Evolutionary conservation across 2,329 filamentous ascomycete species (phyloP), one percentile per base, ranked within the genome.

Genomic region (Dissoconium aciculare): DNA sequence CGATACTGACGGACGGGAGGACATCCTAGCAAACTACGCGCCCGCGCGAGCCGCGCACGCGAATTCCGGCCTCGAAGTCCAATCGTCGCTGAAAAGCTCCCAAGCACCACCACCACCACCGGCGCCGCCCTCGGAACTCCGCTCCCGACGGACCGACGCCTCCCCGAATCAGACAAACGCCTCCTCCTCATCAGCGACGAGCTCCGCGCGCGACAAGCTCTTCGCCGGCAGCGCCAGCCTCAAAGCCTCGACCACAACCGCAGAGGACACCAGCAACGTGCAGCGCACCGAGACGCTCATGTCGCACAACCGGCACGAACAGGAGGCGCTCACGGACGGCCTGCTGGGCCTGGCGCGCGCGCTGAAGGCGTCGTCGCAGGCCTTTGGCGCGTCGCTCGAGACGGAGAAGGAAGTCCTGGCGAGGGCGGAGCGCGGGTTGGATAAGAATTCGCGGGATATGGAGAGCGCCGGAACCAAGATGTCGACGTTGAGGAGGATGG

Each of bases 321-420:
- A 94, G 55, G 83, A 93, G 53, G 63, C 68, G 17, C 67, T 95
- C 3, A 87, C 85, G 0, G 66, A 70, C 21, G 85, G 80, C 5
- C 74, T 95, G n/a, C 64, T 93, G 13, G 62, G 69, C 26, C 79
- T 94, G 59, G 85, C 87, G 1, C 62, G 69, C 13, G 70, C 78
- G 28, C 68, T 94, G 23, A 92, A 91, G 52, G 59, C 69, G 28
- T 80, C 75, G 21, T 80, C 82, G 3, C 60, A 77, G 32, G 65
- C 70, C 3, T 89, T 93, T 56, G 68, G 75, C 13, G 59, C 65
- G 4, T 72, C 75, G 1, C 64, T 94, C 10, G 80, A 84, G 38
- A 72, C 79, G 43, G 71, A 75, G 44, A 80, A 82, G 51, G 71
- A 77, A 17, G 63, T 87, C 3, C 58, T 93, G 12, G 65, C 69